Evolutionary conservation across 2,329 filamentous ascomycete genomes (phyloP), one percentile per base, ranked within the genome.

Genomic region (Fusarium denticulatum): DNA sequence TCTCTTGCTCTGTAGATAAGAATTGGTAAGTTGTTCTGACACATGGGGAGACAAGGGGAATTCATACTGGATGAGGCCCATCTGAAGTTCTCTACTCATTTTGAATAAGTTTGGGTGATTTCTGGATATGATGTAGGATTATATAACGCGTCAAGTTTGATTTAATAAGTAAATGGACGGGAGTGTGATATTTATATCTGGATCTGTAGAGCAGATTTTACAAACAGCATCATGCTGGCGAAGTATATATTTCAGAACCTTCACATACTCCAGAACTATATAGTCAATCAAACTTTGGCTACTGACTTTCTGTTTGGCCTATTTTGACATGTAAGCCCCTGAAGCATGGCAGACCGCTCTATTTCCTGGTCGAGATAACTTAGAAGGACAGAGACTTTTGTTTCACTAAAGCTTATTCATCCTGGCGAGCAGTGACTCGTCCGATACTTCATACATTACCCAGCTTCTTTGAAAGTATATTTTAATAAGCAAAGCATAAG

Each of bases 201-300:
- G n/a, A 3, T 34, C 4, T 14, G 22, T 20, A 4, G 16, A 7
- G 13, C 6, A 24, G 4, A 3, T 1, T 24, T 49, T 34, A 3
- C 2, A 24, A 20, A 24, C 8, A 7, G n/a, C 7, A 14, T n/a
- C 3, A 34, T 14, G 4, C 8, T 20, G 3, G 22, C 1, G 1
- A 50, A 34, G 22, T 34, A 24, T 24, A 34, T 24, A 10, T 18
- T 50, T 11, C 7, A 20, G 28, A 50, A 24, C 12, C 6, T 50
- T 10, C 9, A 4, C 5, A 24, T 20, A 7, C 8, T 49, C 6
- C 16, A 49, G 7, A n/a, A 4, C 8, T 18, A 34, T 18, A 13
- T 18, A 24, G 12, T 14, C 0, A 24, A 32, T 14, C 7, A 13
- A 7, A 3, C 6, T 14, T 7, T 7, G 15, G 28, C 28, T 32